These are phyloP conservation scores for Nannochloris sp. DNA, from an alignment of 139 green algal genomes.

Conservation along the genomic window DNA sequence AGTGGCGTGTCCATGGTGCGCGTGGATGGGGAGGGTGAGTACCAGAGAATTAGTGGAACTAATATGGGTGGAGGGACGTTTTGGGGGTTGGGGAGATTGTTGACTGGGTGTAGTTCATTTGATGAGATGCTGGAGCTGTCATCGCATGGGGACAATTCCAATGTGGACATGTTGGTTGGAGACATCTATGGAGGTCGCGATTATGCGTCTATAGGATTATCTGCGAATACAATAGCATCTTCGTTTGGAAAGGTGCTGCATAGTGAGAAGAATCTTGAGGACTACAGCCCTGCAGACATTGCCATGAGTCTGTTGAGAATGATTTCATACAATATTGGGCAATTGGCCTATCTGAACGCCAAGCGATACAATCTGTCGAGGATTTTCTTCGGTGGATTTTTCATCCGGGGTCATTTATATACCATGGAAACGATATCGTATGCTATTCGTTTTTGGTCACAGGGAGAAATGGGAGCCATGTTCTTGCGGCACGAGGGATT, in stretches of 20 bases:
- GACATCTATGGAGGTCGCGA: conserved; percentile 97
- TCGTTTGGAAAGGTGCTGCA: conserved; percentile 82
- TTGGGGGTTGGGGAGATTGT: conserved; percentile 87
- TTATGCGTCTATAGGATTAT: conserved; percentile 87
- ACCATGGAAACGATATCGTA: conserved; percentile 99
- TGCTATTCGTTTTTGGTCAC: conserved; percentile 94
- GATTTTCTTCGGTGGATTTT: conserved; percentile 96
- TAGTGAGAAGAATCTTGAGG: conserved; percentile 39
- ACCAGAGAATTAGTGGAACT: conserved; percentile 60
- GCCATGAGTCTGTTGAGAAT: conserved; percentile 85
- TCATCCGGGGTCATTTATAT: conserved; percentile 97
- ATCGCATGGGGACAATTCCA: conserved; percentile 75
- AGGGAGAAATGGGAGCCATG: conserved; percentile 89
- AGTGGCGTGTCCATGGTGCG: conserved; percentile 92
- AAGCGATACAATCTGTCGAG: conserved; percentile 80
- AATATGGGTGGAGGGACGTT: conserved; percentile 97
- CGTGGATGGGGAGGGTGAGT: conserved; percentile 36
- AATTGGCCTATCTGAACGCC: conserved; percentile 79
- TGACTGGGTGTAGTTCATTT: conserved; percentile 60
- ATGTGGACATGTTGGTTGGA: conserved; percentile 96
- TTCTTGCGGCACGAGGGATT: conserved; percentile 98
- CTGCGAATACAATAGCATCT: conserved; percentile 86
- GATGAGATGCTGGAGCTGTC: conserved; percentile 95
- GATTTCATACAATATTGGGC: conserved; percentile 96
- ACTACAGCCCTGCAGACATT: conserved; percentile 86